Evolutionary conservation across 2,329 filamentous ascomycete genomes (phyloP).

Genomic region (Pseudogymnoascus verrucosus): DNA sequence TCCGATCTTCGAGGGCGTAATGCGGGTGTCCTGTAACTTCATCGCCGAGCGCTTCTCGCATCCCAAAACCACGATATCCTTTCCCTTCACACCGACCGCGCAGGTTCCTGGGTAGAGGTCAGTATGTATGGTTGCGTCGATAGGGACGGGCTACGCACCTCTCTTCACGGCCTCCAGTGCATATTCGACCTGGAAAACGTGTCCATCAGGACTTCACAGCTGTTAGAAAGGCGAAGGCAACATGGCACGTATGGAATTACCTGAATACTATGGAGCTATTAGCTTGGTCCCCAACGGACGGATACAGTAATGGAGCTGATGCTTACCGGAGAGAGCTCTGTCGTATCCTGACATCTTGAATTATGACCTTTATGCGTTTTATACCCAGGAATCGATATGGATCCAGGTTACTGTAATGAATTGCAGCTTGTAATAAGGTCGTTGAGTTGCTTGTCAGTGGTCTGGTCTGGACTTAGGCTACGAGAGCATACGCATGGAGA

Average conservation of each 20-base stretch:
- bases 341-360: slow-evolving; percentile 87
- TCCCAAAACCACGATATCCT: slow-evolving; percentile 87
- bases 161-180: slow-evolving; percentile 96
- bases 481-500: slow-evolving; percentile 10
- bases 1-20: slow-evolving; percentile 97
- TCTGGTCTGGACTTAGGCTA: slow-evolving; percentile 12
- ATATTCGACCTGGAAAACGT: slow-evolving; percentile 99
- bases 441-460: slow-evolving; percentile 8
- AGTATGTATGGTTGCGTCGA: neutral
- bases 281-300: slow-evolving; percentile 36
- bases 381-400: neutral
- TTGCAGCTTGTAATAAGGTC: slow-evolving; percentile 11
- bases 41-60: slow-evolving; percentile 99
- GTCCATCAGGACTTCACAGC: slow-evolving; percentile 79
- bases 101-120: slow-evolving; percentile 65
- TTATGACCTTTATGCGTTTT: neutral
- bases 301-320: slow-evolving; percentile 24
- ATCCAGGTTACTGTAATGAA: slow-evolving; percentile 13
- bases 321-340: slow-evolving; percentile 93
- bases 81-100: slow-evolving; percentile 93
- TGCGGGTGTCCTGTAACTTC: slow-evolving; percentile 98
- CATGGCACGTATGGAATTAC: slow-evolving; percentile 34
- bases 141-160: slow-evolving; percentile 48
- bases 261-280: slow-evolving; percentile 64
- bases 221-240: slow-evolving; percentile 35